Evolutionary conservation across 441 rosid species (phyloP).

Genomic region (Brassica balearica): DNA sequence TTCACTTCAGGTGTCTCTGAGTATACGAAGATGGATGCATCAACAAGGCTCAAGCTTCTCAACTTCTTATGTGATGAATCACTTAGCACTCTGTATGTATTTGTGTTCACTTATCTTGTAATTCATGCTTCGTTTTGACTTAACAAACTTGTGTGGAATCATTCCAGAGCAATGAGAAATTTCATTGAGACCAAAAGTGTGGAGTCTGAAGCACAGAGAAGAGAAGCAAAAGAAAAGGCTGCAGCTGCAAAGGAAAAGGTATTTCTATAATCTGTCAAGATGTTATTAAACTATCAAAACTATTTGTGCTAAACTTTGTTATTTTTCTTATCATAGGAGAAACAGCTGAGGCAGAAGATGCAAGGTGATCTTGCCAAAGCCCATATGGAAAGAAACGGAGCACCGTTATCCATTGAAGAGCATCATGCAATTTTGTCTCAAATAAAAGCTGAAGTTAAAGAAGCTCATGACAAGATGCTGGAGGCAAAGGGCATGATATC

Average conservation of each 20-base stretch:
- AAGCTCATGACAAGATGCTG: conserved; percentile 63
- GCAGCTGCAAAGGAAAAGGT: conserved; percentile 72
- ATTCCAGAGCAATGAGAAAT: conserved; percentile 44
- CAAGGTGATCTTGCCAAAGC: conserved; percentile 67
- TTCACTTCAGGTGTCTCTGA: conserved; percentile 51
- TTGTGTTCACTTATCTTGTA: conserved; percentile 11
- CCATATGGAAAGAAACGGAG: conserved; percentile 54
- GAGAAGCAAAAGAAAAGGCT: conserved; percentile 23
- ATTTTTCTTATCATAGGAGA: conserved; percentile 52
- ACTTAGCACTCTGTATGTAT: conserved; percentile 65
- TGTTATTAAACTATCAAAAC: not conserved
- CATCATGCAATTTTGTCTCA: conserved; percentile 56
- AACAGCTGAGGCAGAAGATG: conserved; percentile 59
- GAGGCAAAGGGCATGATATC: conserved; percentile 49
- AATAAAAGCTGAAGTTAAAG: conserved; percentile 62
- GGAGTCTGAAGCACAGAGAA: not conserved
- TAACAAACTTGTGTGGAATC: not conserved
- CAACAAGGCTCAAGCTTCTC: conserved; percentile 69
- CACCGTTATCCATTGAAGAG: conserved; percentile 61
- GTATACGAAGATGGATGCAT: conserved; percentile 56
- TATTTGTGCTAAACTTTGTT: conserved; percentile 8
- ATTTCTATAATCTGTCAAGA: not conserved
- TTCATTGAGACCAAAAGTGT: not conserved
- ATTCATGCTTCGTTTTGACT: not conserved
- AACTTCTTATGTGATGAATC: conserved; percentile 87